A percentile compares a stretch with the other conserved stretches of the same genome.
Conservation (phyloP, 139 green algal species). For the Chlamydomonas schloesseri region DNA sequence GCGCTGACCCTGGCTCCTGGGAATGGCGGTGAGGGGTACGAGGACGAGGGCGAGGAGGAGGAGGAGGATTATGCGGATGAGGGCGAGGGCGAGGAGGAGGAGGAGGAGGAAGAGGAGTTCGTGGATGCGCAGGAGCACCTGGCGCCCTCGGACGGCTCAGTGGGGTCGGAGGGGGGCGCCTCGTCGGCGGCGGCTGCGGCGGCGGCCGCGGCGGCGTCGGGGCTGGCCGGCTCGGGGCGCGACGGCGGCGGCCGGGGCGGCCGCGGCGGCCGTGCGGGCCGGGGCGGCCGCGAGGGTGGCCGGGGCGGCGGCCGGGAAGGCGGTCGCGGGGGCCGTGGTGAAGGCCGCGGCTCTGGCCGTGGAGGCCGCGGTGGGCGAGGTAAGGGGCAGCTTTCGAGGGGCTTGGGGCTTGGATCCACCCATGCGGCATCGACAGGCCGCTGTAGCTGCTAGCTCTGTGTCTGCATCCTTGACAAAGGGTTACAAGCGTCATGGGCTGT, state of each 20-base stretch:
- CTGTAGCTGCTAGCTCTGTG: too few relatives aligned
- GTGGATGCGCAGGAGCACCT: slow-evolving; percentile 24
- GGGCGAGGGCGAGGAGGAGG: slow-evolving; percentile 11
- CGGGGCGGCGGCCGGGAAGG: background rate
- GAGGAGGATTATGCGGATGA: background rate
- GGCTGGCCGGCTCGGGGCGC: background rate
- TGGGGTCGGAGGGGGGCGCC: background rate
- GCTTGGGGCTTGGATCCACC: too few relatives aligned
- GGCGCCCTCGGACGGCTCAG: background rate
- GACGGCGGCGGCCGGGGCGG: background rate
- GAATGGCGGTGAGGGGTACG: background rate
- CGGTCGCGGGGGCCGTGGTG: too few relatives aligned
- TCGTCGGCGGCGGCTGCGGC: background rate
- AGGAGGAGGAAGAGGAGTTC: slow-evolving; percentile 19
- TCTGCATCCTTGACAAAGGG: too few relatives aligned
- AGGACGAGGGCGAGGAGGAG: slow-evolving; percentile 21
- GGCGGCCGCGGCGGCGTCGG: background rate
- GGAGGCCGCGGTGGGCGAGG: too few relatives aligned
- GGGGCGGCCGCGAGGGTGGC: background rate
- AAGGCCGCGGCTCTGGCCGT: background rate
- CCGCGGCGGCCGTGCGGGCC: background rate
- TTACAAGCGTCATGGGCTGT: too few relatives aligned
- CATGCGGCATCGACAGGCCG: too few relatives aligned
- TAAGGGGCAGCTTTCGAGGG: too few relatives aligned
- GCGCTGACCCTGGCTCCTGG: background rate